phyloP scores from a whole-genome alignment of 2,329 filamentous ascomycete genomes.

The Pseudonectria foliicola region DNA sequence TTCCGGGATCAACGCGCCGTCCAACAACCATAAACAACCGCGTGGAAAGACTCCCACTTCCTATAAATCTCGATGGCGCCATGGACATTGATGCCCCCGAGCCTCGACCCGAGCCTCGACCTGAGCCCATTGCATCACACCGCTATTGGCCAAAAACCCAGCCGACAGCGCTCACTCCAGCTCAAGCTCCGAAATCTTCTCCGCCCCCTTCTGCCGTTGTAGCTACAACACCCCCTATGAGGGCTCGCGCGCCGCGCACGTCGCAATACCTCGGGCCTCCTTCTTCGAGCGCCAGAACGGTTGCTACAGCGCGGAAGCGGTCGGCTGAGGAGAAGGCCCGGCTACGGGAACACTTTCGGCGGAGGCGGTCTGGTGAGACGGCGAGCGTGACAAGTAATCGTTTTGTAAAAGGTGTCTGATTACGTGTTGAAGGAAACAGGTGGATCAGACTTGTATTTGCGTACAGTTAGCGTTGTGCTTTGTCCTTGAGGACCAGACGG shows the following conservation, averaged over 20 bases:
- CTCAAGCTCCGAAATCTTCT: constrained; percentile 10
- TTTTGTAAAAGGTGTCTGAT: constrained; percentile 4
- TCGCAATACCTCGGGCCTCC: constrained; percentile 19
- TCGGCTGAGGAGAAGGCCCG: constrained; percentile 17
- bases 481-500: too few species aligned
- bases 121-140: constrained; percentile 7
- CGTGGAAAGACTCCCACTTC: background rate
- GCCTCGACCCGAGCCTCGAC: background rate
- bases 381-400: constrained; percentile 5
- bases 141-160: constrained; percentile 8
- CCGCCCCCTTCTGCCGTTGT: constrained; percentile 12
- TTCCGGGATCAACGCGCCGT: too few species aligned
- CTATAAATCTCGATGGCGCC: constrained; percentile 5
- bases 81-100: constrained; percentile 11
- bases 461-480: too few species aligned
- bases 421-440: background rate
- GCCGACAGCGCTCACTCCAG: constrained; percentile 10
- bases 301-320: constrained; percentile 8
- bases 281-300: constrained; percentile 6
- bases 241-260: constrained; percentile 7
- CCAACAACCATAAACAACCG: constrained; percentile 4
- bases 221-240: constrained; percentile 8
- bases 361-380: constrained; percentile 9
- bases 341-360: constrained; percentile 22
- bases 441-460: too few species aligned